Evolutionary conservation across 2,329 filamentous ascomycete genomes (phyloP), one percentile per base, ranked within the genome.

Genomic region (Beauveria bassiana): DNA sequence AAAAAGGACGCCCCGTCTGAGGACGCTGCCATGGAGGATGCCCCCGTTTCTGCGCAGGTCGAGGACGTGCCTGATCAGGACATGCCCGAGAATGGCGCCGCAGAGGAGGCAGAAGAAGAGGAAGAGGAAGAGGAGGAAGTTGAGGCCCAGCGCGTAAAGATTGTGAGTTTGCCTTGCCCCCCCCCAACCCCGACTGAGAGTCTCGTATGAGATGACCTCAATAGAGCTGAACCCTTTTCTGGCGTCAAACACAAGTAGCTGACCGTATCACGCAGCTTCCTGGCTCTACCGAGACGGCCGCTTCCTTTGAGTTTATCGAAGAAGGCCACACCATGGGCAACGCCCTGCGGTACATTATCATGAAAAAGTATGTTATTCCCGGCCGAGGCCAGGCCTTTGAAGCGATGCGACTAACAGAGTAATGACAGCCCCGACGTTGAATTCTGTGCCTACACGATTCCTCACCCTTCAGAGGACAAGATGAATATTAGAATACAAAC

Each of bases 401-500:
- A 38, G 12, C 34, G 12, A 38, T 14, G 34, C 34, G 34, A 38
- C 12, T 38, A 38, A 38, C 12, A 38, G 4, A 38, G 5, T 14
- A 38, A 38, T 38, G 16, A 12, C 40, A 60, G 93, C 74, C 93
- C 95, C 34, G 86, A 95, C 65, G 95, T 99, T 63, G 95, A 99
- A 74, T 97, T 99, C 77, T 98, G 95, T 76, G 95, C 93, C 64
- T 99, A 99, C 75, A 91, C 93, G 8, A 98, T 99, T 64, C 95
- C 95, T 34, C 95, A 99, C 76, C 95, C 95, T 56, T 96, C 93
- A 45, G 95, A 99, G 76, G 80, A 87, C 46, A 95, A 96, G 77
- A 96, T 99, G 93, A 96, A 98, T 71, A 80, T 99, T 64, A 86
- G 95, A 70, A 98, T 99, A 65, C 95, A 99, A 76, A 99, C 93